Evolutionary conservation across 495 filamentous ascomycete species (phyloP).

Genomic region (Podospora appendiculata): DNA sequence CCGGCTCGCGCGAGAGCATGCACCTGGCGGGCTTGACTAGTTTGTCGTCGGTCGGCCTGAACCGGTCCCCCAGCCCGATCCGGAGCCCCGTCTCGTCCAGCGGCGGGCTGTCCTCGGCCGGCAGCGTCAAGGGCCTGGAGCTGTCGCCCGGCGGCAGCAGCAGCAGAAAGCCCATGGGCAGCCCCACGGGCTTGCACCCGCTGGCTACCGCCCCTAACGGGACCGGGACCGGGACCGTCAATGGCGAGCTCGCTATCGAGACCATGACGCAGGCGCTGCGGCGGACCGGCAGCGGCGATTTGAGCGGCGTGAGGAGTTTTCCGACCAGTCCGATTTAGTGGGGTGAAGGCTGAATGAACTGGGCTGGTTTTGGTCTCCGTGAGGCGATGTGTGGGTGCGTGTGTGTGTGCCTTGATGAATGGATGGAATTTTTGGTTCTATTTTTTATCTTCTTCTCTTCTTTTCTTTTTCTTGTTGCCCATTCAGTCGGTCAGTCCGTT

Average conservation of each 20-base stretch:
- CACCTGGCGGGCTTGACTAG: slow-evolving; percentile 50
- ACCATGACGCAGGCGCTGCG: slow-evolving; percentile 84
- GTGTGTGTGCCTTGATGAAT: background rate
- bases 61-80: slow-evolving; percentile 68
- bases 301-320: slow-evolving; percentile 55
- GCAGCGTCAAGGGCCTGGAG: slow-evolving; percentile 59
- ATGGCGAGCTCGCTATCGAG: slow-evolving; percentile 74
- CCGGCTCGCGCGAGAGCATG: slow-evolving; percentile 50
- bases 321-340: slow-evolving; percentile 48
- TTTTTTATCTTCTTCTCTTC: no score
- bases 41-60: slow-evolving; percentile 35
- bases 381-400: background rate
- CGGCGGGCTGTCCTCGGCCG: slow-evolving; percentile 47
- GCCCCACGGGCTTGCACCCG: slow-evolving; percentile 28
- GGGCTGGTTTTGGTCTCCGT: background rate
- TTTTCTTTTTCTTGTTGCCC: no score
- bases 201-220: background rate
- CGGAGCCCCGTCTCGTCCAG: slow-evolving; percentile 61
- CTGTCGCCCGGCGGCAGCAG: no score
- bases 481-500: no score
- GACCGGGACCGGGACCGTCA: slow-evolving; percentile 24
- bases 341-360: no score
- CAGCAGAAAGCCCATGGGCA: slow-evolving; percentile 42
- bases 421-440: no score
- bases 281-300: slow-evolving; percentile 74